These are phyloP conservation scores for Fusarium sp. DNA, from an alignment of 2,329 filamentous ascomycete genomes.

Conservation along the genomic window DNA sequence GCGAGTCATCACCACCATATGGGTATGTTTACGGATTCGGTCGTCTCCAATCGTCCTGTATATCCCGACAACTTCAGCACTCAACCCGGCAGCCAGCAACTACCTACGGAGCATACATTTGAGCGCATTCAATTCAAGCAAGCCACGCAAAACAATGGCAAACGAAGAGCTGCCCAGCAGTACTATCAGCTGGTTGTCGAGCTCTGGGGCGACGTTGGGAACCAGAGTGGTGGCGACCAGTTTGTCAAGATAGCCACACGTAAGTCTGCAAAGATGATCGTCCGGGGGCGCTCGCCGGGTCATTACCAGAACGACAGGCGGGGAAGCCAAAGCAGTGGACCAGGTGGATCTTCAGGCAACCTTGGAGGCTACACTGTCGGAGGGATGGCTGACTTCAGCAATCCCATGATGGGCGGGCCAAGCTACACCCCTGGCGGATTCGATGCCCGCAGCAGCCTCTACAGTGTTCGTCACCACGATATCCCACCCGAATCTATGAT, in stretches of 20 bases:
- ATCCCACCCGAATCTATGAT: slow-evolving; percentile 64
- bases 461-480: slow-evolving; percentile 61
- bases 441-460: slow-evolving; percentile 49
- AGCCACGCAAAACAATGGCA: slow-evolving; percentile 93
- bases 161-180: slow-evolving; percentile 88
- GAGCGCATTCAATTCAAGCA: slow-evolving; percentile 96
- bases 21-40: slow-evolving; percentile 57
- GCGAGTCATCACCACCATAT: slow-evolving; percentile 58
- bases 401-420: slow-evolving; percentile 51
- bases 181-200: slow-evolving; percentile 93
- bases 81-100: slow-evolving; percentile 49
- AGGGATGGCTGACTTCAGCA: slow-evolving; percentile 46
- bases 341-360: slow-evolving; percentile 71
- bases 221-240: slow-evolving; percentile 57
- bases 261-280: slow-evolving; percentile 84
- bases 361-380: slow-evolving; percentile 58
- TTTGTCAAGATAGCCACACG: slow-evolving; percentile 78
- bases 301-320: slow-evolving; percentile 80
- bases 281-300: slow-evolving; percentile 84
- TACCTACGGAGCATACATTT: slow-evolving; percentile 71
- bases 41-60: slow-evolving; percentile 38
- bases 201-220: slow-evolving; percentile 76
- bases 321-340: slow-evolving; percentile 75
- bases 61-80: slow-evolving; percentile 57
- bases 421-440: slow-evolving; percentile 43